Percentiles rank a stretch among this genome's conserved stretches.
These are phyloP conservation scores for Naematelia aurantialba DNA, from an alignment of 768 basidiomycete species.

Conservation along the genomic window DNA sequence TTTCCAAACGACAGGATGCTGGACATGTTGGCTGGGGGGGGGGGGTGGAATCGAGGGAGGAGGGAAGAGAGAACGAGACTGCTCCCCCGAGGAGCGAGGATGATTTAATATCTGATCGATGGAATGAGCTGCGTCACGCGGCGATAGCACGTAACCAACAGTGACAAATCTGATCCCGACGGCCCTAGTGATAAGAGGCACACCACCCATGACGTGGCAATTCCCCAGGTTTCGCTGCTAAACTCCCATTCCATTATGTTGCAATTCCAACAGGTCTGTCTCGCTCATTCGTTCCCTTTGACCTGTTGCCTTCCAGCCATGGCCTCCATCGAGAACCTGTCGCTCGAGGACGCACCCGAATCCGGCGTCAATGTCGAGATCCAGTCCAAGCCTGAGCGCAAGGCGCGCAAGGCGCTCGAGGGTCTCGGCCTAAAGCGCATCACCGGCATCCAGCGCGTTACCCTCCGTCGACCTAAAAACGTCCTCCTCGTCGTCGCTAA, in stretches of 20 bases:
- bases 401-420: slow-evolving; percentile 86
- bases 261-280: too few relatives aligned
- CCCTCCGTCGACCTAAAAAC: slow-evolving; percentile 89
- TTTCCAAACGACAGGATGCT: slow-evolving; percentile 36
- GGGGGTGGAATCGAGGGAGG: not conserved
- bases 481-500: slow-evolving; percentile 88
- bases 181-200: not conserved
- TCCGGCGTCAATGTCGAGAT: slow-evolving; percentile 68
- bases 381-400: slow-evolving; percentile 89
- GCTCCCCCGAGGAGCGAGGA: not conserved
- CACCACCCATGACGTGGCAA: slow-evolving; percentile 5
- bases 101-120: too few relatives aligned
- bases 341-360: slow-evolving; percentile 61
- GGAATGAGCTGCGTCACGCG: not conserved
- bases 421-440: slow-evolving; percentile 86
- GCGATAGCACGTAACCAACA: not conserved
- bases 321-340: slow-evolving; percentile 55
- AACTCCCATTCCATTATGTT: not conserved
- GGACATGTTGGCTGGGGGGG: slow-evolving; percentile 25
- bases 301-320: slow-evolving; percentile 29
- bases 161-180: too few relatives aligned
- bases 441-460: slow-evolving; percentile 88
- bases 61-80: slow-evolving; percentile 2
- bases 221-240: not conserved
- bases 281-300: not conserved